Conservation (phyloP, 2,329 filamentous ascomycete genomes). For the Cladosporium sp. region DNA sequence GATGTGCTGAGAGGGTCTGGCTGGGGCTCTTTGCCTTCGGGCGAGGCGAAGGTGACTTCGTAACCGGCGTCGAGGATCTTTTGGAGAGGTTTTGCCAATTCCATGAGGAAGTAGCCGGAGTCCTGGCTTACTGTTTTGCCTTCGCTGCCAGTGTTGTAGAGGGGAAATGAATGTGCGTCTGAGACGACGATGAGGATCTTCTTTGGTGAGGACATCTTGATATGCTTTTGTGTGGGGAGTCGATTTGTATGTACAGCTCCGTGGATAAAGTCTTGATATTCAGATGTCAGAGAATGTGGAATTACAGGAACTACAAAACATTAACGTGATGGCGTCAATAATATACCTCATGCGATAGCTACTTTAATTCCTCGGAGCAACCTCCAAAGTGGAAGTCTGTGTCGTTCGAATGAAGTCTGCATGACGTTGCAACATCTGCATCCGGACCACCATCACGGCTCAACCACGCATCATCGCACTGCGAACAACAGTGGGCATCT, state of each 20-base stretch:
- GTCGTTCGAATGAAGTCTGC: background rate
- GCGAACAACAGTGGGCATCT: background rate
- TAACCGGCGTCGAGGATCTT: conserved; percentile 43
- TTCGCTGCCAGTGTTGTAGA: conserved; percentile 13
- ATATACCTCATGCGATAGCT: background rate
- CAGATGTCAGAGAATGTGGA: too few relatives aligned
- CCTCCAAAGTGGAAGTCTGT: background rate
- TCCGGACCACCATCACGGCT: background rate
- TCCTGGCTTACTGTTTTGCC: conserved; percentile 7
- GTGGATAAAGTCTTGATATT: background rate
- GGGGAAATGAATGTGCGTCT: conserved; percentile 4
- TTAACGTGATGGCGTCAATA: too few relatives aligned
- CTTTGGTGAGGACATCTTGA: too few relatives aligned
- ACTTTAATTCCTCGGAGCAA: conserved; percentile 1
- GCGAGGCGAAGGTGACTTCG: conserved; percentile 51
- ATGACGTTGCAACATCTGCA: conserved; percentile 1
- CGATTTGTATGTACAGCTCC: background rate
- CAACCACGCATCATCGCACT: background rate
- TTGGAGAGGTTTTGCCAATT: conserved; percentile 43
- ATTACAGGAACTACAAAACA: too few relatives aligned
- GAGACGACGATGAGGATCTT: conserved; percentile 13
- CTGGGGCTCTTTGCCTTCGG: conserved; percentile 45
- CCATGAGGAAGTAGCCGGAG: conserved; percentile 35
- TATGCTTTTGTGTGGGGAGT: too few relatives aligned
- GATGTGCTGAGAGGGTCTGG: conserved; percentile 48